phyloP scores from a whole-genome alignment of 495 filamentous ascomycete species.

The Aspergillus ellipticus region DNA sequence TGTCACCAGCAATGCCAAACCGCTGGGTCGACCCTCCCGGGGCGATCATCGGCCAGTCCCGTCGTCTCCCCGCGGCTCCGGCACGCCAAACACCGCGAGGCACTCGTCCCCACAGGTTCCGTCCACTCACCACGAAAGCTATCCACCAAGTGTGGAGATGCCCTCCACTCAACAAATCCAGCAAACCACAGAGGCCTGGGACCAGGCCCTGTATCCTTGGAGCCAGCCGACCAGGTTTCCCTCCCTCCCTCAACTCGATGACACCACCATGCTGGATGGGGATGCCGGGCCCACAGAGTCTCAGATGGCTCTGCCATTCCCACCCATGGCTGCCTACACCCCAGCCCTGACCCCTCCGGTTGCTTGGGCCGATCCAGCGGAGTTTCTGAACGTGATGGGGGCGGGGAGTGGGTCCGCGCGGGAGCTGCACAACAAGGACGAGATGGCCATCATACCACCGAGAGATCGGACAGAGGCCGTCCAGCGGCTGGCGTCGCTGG shows the following conservation, averaged over 20 bases:
- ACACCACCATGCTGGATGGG: not conserved
- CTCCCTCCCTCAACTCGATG: not conserved
- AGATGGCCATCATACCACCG: no score
- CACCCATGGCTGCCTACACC: not conserved
- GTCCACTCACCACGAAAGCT: no score
- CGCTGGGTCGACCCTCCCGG: not conserved
- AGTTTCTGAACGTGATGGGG: not conserved
- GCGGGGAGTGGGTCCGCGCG: no score
- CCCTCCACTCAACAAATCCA: not conserved
- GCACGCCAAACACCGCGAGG: no score
- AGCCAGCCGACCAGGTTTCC: not conserved
- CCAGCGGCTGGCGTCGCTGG: not conserved
- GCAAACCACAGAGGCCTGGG: not conserved
- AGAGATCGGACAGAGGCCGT: not conserved
- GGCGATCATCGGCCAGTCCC: not conserved
- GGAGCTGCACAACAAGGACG: no score
- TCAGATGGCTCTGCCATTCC: not conserved
- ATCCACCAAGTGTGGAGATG: not conserved
- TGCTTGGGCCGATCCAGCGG: not conserved
- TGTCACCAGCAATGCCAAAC: not conserved
- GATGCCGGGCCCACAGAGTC: no score
- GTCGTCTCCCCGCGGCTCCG: not conserved
- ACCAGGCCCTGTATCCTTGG: not conserved
- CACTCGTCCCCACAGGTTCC: no score
- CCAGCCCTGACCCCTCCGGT: not conserved